Evolutionary conservation across 192 early-diverging fungal species (phyloP), one percentile per base, ranked within the genome.

Genomic region (Coemansia sp.): DNA sequence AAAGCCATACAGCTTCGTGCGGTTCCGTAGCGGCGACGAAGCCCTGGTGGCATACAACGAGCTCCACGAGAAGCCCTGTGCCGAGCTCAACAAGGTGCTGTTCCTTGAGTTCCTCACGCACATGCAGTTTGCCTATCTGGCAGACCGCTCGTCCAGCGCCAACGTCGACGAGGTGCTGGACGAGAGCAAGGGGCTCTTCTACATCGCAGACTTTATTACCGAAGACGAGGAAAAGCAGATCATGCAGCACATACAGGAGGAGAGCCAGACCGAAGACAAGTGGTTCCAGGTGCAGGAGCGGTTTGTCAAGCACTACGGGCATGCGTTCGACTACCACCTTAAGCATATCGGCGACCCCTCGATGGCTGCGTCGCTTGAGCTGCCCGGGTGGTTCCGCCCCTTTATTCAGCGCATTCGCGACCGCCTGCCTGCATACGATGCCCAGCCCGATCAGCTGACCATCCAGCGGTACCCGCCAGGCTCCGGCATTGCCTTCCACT

Each of bases 391-490:
- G 54, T 31, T 66, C 12, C 36, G n/a, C 11, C 23, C 57, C 3
- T 46, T 62, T 20, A 41, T 73, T 17, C 47, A 57, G 6, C 70
- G 70, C 12, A 34, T 66, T 14, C 21, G 23, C 11, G 7, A 36
- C 6, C 26, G 20, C 12, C 42, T 73, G 11, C 64, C 64, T 36
- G 9, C 20, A 11, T 60, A 43, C 18, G 6, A 11, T 0, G 28
- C 28, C 17, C 30, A 50, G n/a, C 70, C 74, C 1, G 62, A 84
- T 60, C 80, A 82, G 56, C 69, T 84, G 14, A 84, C 82, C 7
- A 61, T 82, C 51, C 76, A 82, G 60, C 59, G 80, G 32, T 84
- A 84, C 60, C 51, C 61, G 41, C 60, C 79, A 10, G 80, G 82
- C 20, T 51, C 71, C 14, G 82, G 82, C 6, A 84, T 84, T 16